phyloP scores from a whole-genome alignment of 1,284 basidiomycete genomes.

The Leccinum subrobustum region DNA sequence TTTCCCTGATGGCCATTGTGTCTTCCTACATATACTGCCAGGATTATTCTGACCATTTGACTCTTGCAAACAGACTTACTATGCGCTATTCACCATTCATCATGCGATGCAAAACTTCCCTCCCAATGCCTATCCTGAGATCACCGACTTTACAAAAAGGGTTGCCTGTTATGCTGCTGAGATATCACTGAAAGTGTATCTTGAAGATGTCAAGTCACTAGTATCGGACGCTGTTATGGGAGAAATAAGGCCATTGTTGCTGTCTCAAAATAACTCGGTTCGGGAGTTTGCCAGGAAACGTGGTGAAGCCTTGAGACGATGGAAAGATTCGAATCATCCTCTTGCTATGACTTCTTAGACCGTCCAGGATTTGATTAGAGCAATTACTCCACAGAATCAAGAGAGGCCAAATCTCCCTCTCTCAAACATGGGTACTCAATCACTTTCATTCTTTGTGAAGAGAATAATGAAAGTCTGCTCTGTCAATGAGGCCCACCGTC shows the following conservation, averaged over 20 bases:
- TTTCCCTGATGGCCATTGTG: too few relatives aligned
- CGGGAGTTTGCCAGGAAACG: neutral
- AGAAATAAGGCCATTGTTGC: neutral
- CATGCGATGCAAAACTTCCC: neutral
- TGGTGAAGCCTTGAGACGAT: neutral
- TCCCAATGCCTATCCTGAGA: neutral
- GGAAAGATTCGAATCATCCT: neutral
- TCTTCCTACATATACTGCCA: too few relatives aligned
- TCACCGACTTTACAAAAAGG: neutral
- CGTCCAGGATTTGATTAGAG: neutral
- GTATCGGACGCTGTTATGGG: neutral
- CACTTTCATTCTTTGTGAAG: neutral
- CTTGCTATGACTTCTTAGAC: neutral
- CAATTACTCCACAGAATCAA: neutral
- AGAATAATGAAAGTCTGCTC: neutral
- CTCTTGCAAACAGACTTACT: neutral
- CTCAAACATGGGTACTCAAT: neutral
- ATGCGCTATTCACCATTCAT: neutral
- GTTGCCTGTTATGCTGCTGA: neutral
- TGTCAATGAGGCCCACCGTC: neutral
- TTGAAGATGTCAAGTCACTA: neutral
- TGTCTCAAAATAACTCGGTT: neutral
- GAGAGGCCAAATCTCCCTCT: neutral
- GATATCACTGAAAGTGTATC: neutral
- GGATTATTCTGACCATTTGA: too few relatives aligned